These are phyloP conservation scores for Hymenochaete sp. DNA, from an alignment of 1,284 basidiomycete genomes.

Conservation along the genomic window DNA sequence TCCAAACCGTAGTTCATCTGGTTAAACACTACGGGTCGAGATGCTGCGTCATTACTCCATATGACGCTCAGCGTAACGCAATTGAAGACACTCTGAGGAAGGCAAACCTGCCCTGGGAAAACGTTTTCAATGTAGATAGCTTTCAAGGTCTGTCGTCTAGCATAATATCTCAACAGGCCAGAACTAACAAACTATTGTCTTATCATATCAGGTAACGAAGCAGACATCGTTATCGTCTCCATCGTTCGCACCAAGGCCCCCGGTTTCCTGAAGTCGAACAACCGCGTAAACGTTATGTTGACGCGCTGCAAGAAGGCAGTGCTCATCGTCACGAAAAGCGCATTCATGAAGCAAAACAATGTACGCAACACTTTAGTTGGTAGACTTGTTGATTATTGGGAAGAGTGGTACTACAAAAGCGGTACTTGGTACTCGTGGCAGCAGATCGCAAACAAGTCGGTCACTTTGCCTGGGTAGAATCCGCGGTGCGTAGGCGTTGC, in stretches of 20 bases:
- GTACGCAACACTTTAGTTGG: constrained; percentile 31
- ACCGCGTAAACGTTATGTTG: constrained; percentile 62
- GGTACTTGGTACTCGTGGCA: constrained; percentile 22
- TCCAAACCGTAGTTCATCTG: constrained; percentile 39
- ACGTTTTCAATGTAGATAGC: constrained; percentile 47
- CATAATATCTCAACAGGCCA: too few relatives aligned
- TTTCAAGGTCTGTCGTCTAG: constrained; percentile 33
- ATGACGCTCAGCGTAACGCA: constrained; percentile 43
- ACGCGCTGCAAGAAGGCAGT: constrained; percentile 45
- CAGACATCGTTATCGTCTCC: constrained; percentile 52
- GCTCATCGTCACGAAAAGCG: constrained; percentile 51
- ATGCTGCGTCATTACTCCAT: constrained; percentile 49
- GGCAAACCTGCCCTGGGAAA: constrained; percentile 31
- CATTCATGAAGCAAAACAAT: constrained; percentile 31
- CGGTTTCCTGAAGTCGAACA: constrained; percentile 49
- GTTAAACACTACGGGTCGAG: constrained; percentile 28
- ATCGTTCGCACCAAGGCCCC: constrained; percentile 48
- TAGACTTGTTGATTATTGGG: constrained; percentile 23
- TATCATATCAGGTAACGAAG: constrained; percentile 45
- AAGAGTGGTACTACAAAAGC: constrained; percentile 1
- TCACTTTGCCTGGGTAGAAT: background rate
- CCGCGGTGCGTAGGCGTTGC: too few relatives aligned
- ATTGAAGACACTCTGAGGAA: constrained; percentile 34
- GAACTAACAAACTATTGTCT: background rate
- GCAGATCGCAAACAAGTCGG: constrained; percentile 11